Conservation (phyloP, 352 stramenopile species). For the Plasmopara muralis region DNA sequence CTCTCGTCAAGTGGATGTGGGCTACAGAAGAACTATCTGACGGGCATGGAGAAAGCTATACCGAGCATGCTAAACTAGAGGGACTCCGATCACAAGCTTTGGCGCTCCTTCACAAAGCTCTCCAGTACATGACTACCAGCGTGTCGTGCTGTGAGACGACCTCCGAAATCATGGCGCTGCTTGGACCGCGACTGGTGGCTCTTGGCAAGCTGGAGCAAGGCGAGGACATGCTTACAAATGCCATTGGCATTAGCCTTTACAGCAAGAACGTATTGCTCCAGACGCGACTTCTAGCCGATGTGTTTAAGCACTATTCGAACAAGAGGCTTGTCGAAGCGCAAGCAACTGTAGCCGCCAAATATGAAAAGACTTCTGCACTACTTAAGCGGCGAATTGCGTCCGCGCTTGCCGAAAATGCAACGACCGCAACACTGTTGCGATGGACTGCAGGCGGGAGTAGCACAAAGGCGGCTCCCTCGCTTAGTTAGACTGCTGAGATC, state of each 20-base stretch:
- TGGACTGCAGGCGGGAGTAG: conserved; percentile 31
- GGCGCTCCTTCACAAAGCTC: conserved; percentile 37
- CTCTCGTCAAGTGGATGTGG: conserved; percentile 72
- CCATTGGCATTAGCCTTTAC: conserved; percentile 41
- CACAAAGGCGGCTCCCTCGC: conserved; percentile 1
- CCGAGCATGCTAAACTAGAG: conserved; percentile 33
- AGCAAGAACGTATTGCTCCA: conserved; percentile 74
- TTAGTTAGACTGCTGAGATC: too few species aligned
- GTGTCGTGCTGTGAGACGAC: conserved; percentile 52
- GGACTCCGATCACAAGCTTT: conserved; percentile 36
- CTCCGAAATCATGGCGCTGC: conserved; percentile 63
- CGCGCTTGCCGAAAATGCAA: conserved; percentile 35
- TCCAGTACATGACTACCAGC: conserved; percentile 36
- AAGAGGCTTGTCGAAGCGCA: conserved; percentile 36
- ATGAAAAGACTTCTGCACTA: conserved; percentile 56
- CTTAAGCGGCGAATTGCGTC: conserved; percentile 41
- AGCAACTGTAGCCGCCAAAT: conserved; percentile 44
- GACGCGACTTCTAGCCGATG: conserved; percentile 42
- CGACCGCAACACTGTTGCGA: conserved; percentile 32
- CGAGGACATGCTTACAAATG: conserved; percentile 57
- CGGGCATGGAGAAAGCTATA: conserved; percentile 7
- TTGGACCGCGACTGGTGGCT: conserved; percentile 46
- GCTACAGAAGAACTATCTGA: conserved; percentile 33
- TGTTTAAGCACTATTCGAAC: conserved; percentile 45
- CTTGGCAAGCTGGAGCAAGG: conserved; percentile 34